These are phyloP conservation scores for Wallacemonas sp. DNA, from an alignment of 208 protist genomes.

Conservation along the genomic window DNA sequence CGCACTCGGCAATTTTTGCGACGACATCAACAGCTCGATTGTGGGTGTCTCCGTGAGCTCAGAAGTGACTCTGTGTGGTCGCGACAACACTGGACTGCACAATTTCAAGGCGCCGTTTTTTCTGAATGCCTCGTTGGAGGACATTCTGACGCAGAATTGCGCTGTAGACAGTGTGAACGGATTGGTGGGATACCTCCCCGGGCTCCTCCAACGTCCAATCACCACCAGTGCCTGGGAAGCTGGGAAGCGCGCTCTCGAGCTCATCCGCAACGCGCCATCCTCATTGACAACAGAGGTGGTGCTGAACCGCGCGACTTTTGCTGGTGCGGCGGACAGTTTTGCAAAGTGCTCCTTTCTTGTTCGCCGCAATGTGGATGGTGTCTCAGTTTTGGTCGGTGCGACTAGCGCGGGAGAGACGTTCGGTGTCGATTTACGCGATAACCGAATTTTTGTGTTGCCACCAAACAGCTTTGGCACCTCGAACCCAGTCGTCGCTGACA, in stretches of 20 bases:
- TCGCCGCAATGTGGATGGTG: constrained; percentile 41
- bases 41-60: constrained; percentile 59
- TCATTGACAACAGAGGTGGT: constrained; percentile 27
- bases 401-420: constrained; percentile 62
- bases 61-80: constrained; percentile 15
- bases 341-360: constrained; percentile 49
- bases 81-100: constrained; percentile 26
- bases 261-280: constrained; percentile 25
- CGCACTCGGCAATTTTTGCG: constrained; percentile 51
- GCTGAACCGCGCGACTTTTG: constrained; percentile 63
- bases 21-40: constrained; percentile 46
- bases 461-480: constrained; percentile 53
- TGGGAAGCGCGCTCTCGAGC: constrained; percentile 32
- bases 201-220: constrained; percentile 35
- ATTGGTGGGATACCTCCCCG: constrained; percentile 51
- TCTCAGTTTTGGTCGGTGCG: constrained; percentile 51
- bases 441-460: constrained; percentile 60
- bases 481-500: constrained; percentile 26
- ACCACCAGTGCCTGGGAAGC: constrained; percentile 22
- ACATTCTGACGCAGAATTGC: constrained; percentile 26
- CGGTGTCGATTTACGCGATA: constrained; percentile 45
- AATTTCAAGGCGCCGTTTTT: constrained; percentile 52
- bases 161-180: constrained; percentile 45
- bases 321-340: constrained; percentile 62
- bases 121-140: constrained; percentile 40